Evolutionary conservation across 495 filamentous ascomycete genomes (phyloP).

Genomic region (Hypomontagnella submonticulosa): DNA sequence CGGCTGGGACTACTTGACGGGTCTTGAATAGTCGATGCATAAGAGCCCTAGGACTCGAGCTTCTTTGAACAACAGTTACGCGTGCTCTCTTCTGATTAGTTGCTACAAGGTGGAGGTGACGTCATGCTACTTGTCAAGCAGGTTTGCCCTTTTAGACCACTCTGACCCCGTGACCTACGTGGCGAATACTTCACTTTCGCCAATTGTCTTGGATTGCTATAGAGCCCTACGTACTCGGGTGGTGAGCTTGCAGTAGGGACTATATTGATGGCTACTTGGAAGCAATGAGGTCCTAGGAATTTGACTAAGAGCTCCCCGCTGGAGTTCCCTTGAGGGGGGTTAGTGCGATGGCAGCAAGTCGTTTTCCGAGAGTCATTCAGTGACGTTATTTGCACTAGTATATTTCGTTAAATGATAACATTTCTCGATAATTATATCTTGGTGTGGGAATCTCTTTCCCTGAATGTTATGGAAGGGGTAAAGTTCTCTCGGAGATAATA

Average conservation of each 20-base stretch:
- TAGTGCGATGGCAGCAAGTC: not conserved
- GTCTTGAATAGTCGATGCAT: not conserved
- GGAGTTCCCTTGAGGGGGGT: too few species aligned
- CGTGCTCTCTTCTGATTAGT: slow-evolving; percentile 35
- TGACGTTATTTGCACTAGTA: not conserved
- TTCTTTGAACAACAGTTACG: slow-evolving; percentile 26
- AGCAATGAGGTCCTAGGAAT: too few species aligned
- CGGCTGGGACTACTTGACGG: too few species aligned
- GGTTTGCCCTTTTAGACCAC: slow-evolving; percentile 27
- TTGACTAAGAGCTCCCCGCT: too few species aligned
- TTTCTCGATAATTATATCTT: too few species aligned
- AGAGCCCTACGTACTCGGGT: not conserved
- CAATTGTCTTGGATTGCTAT: not conserved
- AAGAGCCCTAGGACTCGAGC: not conserved
- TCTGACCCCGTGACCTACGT: slow-evolving; percentile 27
- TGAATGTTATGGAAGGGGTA: too few species aligned
- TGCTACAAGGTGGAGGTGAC: slow-evolving; percentile 27
- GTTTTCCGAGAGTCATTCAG: not conserved
- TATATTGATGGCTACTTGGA: too few species aligned
- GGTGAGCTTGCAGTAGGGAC: too few species aligned
- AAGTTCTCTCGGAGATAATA: too few species aligned
- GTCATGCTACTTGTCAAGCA: slow-evolving; percentile 41
- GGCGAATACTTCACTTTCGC: slow-evolving; percentile 25
- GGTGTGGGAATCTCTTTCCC: too few species aligned
- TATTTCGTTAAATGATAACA: too few species aligned